phyloP scores from a whole-genome alignment of 2,329 filamentous ascomycete species.

The Lachnellula occidentalis region DNA sequence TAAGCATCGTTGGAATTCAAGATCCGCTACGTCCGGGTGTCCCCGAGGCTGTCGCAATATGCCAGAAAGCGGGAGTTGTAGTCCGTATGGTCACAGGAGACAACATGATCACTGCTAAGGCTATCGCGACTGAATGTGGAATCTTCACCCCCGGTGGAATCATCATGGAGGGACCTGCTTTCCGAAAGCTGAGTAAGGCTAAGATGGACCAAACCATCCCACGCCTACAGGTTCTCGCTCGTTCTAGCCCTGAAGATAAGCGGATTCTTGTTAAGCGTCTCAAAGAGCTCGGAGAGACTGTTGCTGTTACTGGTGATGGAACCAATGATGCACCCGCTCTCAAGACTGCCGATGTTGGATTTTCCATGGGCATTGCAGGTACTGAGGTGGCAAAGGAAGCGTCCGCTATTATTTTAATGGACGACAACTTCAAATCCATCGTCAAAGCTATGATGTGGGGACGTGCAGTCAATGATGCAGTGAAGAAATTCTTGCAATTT shows the following conservation, averaged over 20 bases:
- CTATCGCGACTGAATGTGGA: constrained; percentile 69
- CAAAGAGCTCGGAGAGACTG: constrained; percentile 59
- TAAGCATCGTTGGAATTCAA: constrained; percentile 69
- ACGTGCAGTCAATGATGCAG: constrained; percentile 50
- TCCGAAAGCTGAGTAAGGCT: constrained; percentile 54
- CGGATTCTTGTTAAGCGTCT: constrained; percentile 58
- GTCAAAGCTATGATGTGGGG: constrained; percentile 59
- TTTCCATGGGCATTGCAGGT: constrained; percentile 62
- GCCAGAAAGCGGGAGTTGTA: constrained; percentile 62
- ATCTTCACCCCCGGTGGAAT: constrained; percentile 49
- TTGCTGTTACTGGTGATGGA: constrained; percentile 62
- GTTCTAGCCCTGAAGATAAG: constrained; percentile 67
- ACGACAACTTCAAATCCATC: constrained; percentile 59
- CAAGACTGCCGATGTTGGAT: constrained; percentile 61
- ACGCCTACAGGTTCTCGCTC: constrained; percentile 61
- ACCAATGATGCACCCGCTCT: constrained; percentile 62
- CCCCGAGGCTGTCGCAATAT: constrained; percentile 59
- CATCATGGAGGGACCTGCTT: constrained; percentile 64
- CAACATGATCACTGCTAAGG: constrained; percentile 65
- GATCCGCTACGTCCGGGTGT: constrained; percentile 67
- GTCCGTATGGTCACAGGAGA: constrained; percentile 73
- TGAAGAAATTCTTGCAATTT: constrained; percentile 50
- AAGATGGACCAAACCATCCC: constrained; percentile 56
- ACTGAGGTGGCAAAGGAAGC: constrained; percentile 61
- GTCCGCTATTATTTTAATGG: constrained; percentile 56